Base-by-base conservation (phyloP, 106 monocot species). In the Dioscorea alata region DNA sequence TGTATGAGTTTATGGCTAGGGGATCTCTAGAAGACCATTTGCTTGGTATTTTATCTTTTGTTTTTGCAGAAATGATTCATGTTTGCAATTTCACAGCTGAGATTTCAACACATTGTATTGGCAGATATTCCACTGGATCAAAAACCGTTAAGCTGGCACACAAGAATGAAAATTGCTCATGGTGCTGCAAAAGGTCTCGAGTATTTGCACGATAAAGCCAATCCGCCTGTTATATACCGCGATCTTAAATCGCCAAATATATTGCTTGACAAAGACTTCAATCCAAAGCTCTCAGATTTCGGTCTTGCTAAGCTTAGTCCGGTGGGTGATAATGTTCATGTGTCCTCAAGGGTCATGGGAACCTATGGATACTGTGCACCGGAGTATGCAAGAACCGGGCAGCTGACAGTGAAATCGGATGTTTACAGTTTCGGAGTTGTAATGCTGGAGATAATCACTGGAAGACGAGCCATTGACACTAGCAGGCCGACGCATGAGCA, bases 341-440 rank as follows among this genome's bases (percentile, higher is more conserved):
- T 66, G 24, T 68, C 83, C 8, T 71, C 86, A 22, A 73, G 79
- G 25, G 80, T 83, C n/a, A 83, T 83, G 86, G 86, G 83, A 14
- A 83, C 86, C 0, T 83, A 83, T 33, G 86, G 86, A 6, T 87
- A 87, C 53, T 77, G 70, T 50, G 86, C 86, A 24, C 86, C 86
- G 2, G 86, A 87, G 28, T 83, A 74, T 48, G 66, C 75, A 17
- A 73, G 75, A 50, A 60, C 53, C 0, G 79, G 86, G n/a, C 22
- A 74, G 63, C 71, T 80, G 16, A 87, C 76, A 4, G 28, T 63
- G 14, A 87, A 87, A 52, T 74, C 82, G 0, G 83, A 87, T 33
- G 80, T 87, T 4, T 87, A 87, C 53, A 87, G 83, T 60, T 87
- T 80, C 24, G 86, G 86, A 60, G 86, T 87, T 48, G 64, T 87